Base-by-base conservation (phyloP, 2,329 filamentous ascomycete genomes). In the Cryphonectria nitschkei region DNA sequence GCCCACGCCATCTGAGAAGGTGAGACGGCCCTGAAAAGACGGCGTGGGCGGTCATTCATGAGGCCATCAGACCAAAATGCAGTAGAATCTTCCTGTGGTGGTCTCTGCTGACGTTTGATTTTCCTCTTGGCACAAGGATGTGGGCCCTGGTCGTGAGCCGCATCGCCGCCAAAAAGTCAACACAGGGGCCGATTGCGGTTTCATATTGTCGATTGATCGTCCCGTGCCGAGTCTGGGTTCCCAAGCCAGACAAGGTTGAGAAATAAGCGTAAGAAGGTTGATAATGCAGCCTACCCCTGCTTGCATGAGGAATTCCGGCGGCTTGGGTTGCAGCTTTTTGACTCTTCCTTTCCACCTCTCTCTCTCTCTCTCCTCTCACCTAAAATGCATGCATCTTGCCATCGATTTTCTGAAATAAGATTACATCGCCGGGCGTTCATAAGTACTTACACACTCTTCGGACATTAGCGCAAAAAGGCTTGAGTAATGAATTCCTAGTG, bases 91-190 rank as follows among this genome's bases (percentile, higher is more conserved):
- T 58, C 5, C 13, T 29, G 22, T 37, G 46, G 13, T 56, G 32
- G 64, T 34, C 29, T 50, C 32, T 54, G 65, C 65, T 67, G 65
- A 67, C 52, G 65, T 67, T 67, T 67, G 65, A 67, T 67, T 37
- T 58, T 67, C 65, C 13, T 67, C 54, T 61, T 67, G 52, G 65
- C 64, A 56, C 64, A 32, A 41, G 39, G 52, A 58, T 32, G 34
- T 26, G 29, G 29, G 41, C 26, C 65, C 34, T 50, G 65, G 34
- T 46, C 19, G 6, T 43, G 65, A 67, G 54, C 64, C 64, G 46
- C 64, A 50, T 50, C 46, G 46, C 46, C 19, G 46, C 46, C 46
- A 65, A 22, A 54, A 39, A 32, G 58, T n/a, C 64, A 56, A 32
- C n/a, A 66, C 32, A 39, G 58, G 58, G 58, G 58, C 19, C 58